These are phyloP conservation scores for Niebla homalea DNA, from an alignment of 495 filamentous ascomycete species.

Conservation along the genomic window DNA sequence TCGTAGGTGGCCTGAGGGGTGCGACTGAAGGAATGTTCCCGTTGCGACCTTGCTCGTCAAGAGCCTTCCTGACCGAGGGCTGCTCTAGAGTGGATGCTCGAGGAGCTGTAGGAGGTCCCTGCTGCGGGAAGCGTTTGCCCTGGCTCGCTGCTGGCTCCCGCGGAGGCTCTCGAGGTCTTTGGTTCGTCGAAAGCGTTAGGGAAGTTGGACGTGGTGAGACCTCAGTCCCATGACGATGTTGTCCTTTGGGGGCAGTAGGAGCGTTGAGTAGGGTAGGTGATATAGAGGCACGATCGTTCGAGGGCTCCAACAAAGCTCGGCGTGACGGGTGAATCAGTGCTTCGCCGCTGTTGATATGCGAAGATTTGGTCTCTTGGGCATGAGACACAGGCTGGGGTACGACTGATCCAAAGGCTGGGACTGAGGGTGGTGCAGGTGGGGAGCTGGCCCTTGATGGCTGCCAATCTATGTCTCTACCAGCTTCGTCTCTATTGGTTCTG, in stretches of 20 bases:
- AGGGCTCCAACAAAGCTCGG: constrained; percentile 4
- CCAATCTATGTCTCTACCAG: constrained; percentile 15
- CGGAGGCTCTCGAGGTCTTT: neutral
- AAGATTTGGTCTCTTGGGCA: constrained; percentile 18
- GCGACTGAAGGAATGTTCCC: constrained; percentile 7
- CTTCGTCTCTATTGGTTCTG: constrained; percentile 22
- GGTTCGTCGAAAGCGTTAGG: neutral
- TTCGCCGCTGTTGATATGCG: constrained; percentile 6
- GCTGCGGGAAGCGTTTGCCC: constrained; percentile 8
- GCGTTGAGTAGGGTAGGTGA: constrained; percentile 27
- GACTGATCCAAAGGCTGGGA: constrained; percentile 68
- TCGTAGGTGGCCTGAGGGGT: constrained; percentile 1
- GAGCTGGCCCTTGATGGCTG: constrained; percentile 29
- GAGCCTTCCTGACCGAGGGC: constrained; percentile 13
- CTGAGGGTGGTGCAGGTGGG: constrained; percentile 67
- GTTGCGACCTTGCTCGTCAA: constrained; percentile 14
- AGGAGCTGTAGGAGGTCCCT: neutral
- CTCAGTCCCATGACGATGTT: constrained; percentile 18
- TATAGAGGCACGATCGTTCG: constrained; percentile 31
- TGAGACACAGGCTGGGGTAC: constrained; percentile 18
- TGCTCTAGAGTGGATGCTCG: constrained; percentile 1
- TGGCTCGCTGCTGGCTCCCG: constrained; percentile 3
- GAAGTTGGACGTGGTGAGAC: neutral
- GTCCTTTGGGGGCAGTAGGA: constrained; percentile 39
- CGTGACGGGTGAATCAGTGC: constrained; percentile 8